phyloP scores from a whole-genome alignment of 768 basidiomycete genomes.

The Clitopilus passeckerianus region DNA sequence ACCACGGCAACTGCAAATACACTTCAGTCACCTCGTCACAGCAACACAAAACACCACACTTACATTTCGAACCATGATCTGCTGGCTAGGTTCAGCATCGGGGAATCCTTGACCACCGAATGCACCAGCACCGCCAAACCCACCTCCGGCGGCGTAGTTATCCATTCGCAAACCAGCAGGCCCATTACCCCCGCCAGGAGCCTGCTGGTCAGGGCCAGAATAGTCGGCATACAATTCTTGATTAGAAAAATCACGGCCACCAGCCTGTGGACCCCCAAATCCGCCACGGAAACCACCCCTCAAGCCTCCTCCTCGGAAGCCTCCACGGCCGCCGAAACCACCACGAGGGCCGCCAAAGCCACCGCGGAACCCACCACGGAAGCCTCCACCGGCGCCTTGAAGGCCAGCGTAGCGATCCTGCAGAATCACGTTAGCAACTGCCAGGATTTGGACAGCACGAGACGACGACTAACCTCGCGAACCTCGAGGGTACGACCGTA shows the following conservation, averaged over 20 bases:
- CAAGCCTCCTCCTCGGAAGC: slow-evolving; percentile 42
- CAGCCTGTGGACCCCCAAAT: slow-evolving; percentile 41
- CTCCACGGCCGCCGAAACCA: slow-evolving; percentile 33
- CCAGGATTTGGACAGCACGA: too few relatives aligned
- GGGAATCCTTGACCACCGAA: slow-evolving; percentile 32
- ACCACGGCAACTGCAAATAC: slow-evolving; percentile 87
- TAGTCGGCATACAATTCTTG: slow-evolving; percentile 92
- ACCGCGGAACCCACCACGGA: slow-evolving; percentile 49
- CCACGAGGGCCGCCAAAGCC: too few relatives aligned
- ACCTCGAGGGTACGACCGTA: slow-evolving; percentile 95
- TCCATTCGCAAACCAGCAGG: slow-evolving; percentile 31
- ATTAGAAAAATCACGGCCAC: slow-evolving; percentile 76
- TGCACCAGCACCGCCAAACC: slow-evolving; percentile 27
- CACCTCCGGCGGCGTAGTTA: slow-evolving; percentile 26
- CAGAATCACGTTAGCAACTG: too few relatives aligned
- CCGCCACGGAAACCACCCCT: slow-evolving; percentile 54
- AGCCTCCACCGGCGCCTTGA: slow-evolving; percentile 57
- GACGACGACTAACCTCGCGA: slow-evolving; percentile 61
- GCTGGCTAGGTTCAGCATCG: slow-evolving; percentile 85
- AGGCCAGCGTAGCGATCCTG: slow-evolving; percentile 89
- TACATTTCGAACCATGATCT: slow-evolving; percentile 98
- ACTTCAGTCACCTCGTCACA: not conserved
- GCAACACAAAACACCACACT: slow-evolving; percentile 30
- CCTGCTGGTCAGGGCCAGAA: slow-evolving; percentile 76
- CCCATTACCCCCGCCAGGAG: slow-evolving; percentile 29